A percentile compares a stretch with the other conserved stretches of the same genome.
phyloP scores from a whole-genome alignment of 2,329 filamentous ascomycete species.

The Stagonosporopsis chrysanthemi region DNA sequence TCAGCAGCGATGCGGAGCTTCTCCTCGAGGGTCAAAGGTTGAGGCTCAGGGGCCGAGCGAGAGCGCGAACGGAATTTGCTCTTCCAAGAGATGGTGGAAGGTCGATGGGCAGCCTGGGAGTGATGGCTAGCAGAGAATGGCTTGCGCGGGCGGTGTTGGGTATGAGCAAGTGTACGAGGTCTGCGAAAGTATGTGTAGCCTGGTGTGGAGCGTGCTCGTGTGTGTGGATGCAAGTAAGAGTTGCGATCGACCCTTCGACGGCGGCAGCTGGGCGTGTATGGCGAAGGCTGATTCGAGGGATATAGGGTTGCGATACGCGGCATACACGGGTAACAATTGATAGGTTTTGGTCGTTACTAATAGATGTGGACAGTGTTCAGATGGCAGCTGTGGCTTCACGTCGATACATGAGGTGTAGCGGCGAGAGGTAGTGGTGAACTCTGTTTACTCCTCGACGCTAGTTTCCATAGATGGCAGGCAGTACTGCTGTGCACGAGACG shows the following conservation, averaged over 20 bases:
- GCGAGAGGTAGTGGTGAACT: no score
- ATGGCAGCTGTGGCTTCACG: background rate
- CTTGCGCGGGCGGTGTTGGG: background rate
- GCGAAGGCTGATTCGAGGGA: slow-evolving; percentile 1
- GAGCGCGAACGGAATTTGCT: background rate
- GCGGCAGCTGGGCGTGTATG: background rate
- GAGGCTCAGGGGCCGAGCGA: background rate
- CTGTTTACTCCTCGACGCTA: background rate
- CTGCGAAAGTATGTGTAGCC: background rate
- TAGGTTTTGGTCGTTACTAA: slow-evolving; percentile 1
- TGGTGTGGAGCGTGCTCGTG: background rate
- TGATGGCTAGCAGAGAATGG: background rate
- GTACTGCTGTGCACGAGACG: background rate
- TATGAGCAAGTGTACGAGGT: slow-evolving; percentile 3
- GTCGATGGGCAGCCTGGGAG: background rate
- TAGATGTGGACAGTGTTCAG: background rate
- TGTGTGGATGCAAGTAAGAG: background rate
- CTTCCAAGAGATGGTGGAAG: background rate
- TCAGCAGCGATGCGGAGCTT: slow-evolving; percentile 10
- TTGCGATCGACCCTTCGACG: background rate
- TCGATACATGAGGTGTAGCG: background rate
- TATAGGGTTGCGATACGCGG: slow-evolving; percentile 12
- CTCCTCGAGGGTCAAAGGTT: slow-evolving; percentile 4
- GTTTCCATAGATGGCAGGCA: background rate
- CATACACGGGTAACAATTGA: background rate